Base-by-base conservation (phyloP, 192 early-diverging fungal genomes). In the Rhizoclosmatium sp. region DNA sequence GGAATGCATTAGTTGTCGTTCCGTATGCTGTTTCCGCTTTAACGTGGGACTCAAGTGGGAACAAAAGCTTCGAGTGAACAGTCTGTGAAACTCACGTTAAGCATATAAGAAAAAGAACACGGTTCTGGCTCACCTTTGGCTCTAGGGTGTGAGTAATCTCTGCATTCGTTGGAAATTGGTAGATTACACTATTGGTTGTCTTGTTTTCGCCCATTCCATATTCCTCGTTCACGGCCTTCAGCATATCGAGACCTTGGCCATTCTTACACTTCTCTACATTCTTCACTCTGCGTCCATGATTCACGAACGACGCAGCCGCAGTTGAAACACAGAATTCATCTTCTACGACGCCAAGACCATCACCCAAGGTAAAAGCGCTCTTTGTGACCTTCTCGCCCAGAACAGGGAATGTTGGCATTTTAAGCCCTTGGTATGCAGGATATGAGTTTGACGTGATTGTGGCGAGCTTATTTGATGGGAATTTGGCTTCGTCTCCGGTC, bases 301-400 rank as follows among this genome's bases (percentile, higher is more conserved):
- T 72, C 40, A 78, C 76, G 62, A 62, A 72, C 12, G 65, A 60
- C 41, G 65, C 70, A 2, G 58, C 68, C 14, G 77, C 59, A 49
- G 76, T 80, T 40, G 75, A 75, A 67, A 65, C 45, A n/a, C 23
- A 16, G 62, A 59, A 45, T 44, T 46, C 47, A 12, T 54, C 12
- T 9, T 65, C 61, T 12, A 19, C 59, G 3, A 31, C 45, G 3
- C 47, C 59, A n/a, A 31, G 44, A 0, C 45, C 68, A 39, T 83
- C 65, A 59, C 71, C 80, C 39, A 85, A 72, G 14, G 65, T 42
- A 59, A 85, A 83, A 41, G 40, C 80, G 21, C 64, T 75, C 31
- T 62, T 16, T 7, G 84, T 85, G 21, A 85, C 78, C 65, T 80
- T 81, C 7, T 61, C 84, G 2, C 84, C 84, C n/a, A 78, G 60